Evolutionary conservation across 768 basidiomycete species (phyloP), one percentile per base, ranked within the genome.

Genomic region (Obba rivulosa): DNA sequence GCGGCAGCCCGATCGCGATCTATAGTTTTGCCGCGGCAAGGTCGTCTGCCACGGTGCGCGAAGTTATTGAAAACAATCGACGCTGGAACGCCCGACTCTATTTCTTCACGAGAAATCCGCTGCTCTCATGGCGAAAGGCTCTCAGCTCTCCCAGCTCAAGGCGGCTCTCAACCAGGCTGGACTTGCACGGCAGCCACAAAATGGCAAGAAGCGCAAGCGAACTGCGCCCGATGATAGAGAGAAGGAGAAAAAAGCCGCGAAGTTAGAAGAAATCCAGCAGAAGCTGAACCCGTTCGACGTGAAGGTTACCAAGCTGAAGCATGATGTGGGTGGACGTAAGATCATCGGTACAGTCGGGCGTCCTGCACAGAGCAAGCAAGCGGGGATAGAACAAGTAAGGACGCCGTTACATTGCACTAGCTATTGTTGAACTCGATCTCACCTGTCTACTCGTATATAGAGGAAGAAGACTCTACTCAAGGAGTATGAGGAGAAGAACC

Each of bases 221-320:
- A 61, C 73, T 1, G 66, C 66, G 3, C 66, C 73, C 38, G 72
- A 77, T 22, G 88, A 91, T 62, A 83, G 81, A 53, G 89, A 91
- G 62, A 90, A 86, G 64, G 86, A 85, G 54, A 91, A 89, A 66
- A 82, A 78, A 53, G 79, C 87, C 0, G 80, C 83, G 5, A 89
- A 80, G 59, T 78, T 97, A 36, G 79, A 81, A 45, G 86, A 87
- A 61, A 94, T 98, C 52, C 83, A 91, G 54, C 78, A 81, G 58
- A 81, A 79, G 57, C 74, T 97, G 60, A 98, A 96, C 70, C 89
- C 92, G 17, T 99, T 99, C 66, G 95, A 99, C 65, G 77, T 84
- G 59, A 89, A 92, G 57, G 87, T 93, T 61, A 94, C 88, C 8
- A 91, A 87, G 65, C 76, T 91, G 36, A 94, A 92, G 70, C 90